Conservation (phyloP, 1,139 yeast genomes). For the Meyerozyma athensensis region DNA sequence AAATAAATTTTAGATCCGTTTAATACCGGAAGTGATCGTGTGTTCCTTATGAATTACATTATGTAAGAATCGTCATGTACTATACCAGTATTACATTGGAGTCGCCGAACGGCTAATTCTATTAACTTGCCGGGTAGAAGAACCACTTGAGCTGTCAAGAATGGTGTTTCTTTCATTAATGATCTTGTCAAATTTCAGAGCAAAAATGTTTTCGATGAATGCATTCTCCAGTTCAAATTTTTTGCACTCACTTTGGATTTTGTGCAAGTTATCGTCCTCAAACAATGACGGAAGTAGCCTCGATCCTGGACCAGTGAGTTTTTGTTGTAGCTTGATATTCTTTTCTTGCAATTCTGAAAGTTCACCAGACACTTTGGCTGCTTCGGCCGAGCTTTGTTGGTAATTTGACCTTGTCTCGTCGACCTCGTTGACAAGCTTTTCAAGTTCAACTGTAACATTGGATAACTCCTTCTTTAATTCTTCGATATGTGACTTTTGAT, state of each 20-base stretch:
- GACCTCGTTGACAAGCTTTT: slow-evolving; percentile 25
- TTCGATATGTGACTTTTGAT: slow-evolving; percentile 25
- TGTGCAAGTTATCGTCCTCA: slow-evolving; percentile 30
- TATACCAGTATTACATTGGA: slow-evolving; percentile 19
- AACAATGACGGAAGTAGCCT: slow-evolving; percentile 35
- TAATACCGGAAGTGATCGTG: too few relatives aligned
- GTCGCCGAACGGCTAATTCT: slow-evolving; percentile 39
- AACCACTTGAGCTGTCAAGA: slow-evolving; percentile 21
- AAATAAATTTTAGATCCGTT: too few relatives aligned
- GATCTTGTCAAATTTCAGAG: slow-evolving; percentile 32
- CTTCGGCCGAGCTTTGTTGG: slow-evolving; percentile 50
- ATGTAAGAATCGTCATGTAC: neutral
- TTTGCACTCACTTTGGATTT: slow-evolving; percentile 23
- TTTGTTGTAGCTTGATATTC: slow-evolving; percentile 25
- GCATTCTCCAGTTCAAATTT: slow-evolving; percentile 28
- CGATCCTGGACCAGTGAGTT: slow-evolving; percentile 42
- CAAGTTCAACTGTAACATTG: slow-evolving; percentile 22
- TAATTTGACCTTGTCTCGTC: slow-evolving; percentile 45
- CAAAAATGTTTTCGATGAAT: slow-evolving; percentile 29
- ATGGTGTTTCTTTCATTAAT: slow-evolving; percentile 36
- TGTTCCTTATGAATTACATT: neutral
- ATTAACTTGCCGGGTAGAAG: slow-evolving; percentile 31
- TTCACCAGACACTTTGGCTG: slow-evolving; percentile 45
- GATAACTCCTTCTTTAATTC: slow-evolving; percentile 27
- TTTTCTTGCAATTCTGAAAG: slow-evolving; percentile 25